Conservation (phyloP, 108 stramenopile genomes). For the Tribonema minus region DNA sequence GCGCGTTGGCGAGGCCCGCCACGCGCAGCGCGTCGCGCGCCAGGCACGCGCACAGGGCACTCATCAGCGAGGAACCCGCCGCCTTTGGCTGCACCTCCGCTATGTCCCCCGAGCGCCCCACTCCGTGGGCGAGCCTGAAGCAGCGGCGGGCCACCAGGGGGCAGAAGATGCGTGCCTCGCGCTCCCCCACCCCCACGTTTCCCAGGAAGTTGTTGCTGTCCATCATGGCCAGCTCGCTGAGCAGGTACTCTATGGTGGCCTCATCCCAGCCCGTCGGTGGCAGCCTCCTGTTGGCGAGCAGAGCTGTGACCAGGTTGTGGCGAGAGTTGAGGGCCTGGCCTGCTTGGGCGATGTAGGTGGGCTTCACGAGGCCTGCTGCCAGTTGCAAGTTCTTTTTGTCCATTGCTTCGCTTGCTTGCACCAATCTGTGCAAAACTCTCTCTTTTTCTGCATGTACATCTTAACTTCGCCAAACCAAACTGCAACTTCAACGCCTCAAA, state of each 20-base stretch:
- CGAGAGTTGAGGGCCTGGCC: conserved; percentile 29
- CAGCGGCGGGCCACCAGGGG: conserved; percentile 76
- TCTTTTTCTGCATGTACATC: no score
- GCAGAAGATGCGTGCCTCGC: conserved; percentile 94
- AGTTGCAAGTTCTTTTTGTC: conserved; percentile 5
- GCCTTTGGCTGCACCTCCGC: conserved; percentile 98
- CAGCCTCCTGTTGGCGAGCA: conserved; percentile 50
- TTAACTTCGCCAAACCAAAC: no score
- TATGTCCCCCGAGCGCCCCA: conserved; percentile 94
- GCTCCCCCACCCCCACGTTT: conserved; percentile 91
- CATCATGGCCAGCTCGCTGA: conserved; percentile 54
- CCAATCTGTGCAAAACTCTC: no score
- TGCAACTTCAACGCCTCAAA: no score
- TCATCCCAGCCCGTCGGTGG: conserved; percentile 58
- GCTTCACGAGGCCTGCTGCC: conserved; percentile 14
- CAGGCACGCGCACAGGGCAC: conserved; percentile 70
- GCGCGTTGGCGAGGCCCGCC: conserved; percentile 70
- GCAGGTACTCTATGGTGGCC: conserved; percentile 42
- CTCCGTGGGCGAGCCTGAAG: conserved; percentile 88
- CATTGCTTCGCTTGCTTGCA: no score
- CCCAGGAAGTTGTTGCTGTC: conserved; percentile 63
- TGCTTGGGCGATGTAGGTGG: conserved; percentile 18
- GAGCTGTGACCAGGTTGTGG: conserved; percentile 27
- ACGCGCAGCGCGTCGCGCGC: conserved; percentile 78
- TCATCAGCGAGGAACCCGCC: conserved; percentile 86